phyloP scores from a whole-genome alignment of 805 yeast genomes.

The Saturnispora bothae region DNA sequence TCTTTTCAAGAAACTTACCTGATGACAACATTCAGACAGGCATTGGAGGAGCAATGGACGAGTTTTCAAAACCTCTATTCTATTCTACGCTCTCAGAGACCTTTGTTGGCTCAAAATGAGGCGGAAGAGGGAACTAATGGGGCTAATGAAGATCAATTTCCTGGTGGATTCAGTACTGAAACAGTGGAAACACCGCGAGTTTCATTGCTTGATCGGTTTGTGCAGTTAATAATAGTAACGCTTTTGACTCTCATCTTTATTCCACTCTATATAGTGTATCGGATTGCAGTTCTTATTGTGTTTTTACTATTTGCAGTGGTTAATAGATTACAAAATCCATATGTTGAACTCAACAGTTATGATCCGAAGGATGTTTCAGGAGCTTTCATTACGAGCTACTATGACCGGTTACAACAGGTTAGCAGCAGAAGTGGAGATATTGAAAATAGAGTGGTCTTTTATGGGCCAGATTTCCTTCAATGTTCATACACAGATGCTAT shows the following conservation, averaged over 20 bases:
- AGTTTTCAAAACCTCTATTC: neutral
- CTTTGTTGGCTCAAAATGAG: too few relatives aligned
- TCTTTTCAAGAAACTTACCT: too few relatives aligned
- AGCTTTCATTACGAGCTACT: slow-evolving; percentile 24
- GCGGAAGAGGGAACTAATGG: too few relatives aligned
- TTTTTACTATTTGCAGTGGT: slow-evolving; percentile 18
- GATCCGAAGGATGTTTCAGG: slow-evolving; percentile 28
- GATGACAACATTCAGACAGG: slow-evolving; percentile 2
- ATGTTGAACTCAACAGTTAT: slow-evolving; percentile 14
- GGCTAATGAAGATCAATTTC: slow-evolving; percentile 5
- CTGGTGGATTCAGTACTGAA: slow-evolving; percentile 7
- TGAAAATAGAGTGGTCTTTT: slow-evolving; percentile 14
- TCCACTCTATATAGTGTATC: slow-evolving; percentile 20
- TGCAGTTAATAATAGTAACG: neutral
- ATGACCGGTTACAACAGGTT: slow-evolving; percentile 18
- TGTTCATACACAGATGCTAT: slow-evolving; percentile 79
- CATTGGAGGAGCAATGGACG: neutral
- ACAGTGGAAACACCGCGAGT: neutral
- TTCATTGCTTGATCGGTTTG: neutral
- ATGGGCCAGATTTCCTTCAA: slow-evolving; percentile 40
- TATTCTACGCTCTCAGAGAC: neutral
- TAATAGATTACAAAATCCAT: slow-evolving; percentile 15
- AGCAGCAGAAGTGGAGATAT: neutral
- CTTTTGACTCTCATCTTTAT: slow-evolving; percentile 14
- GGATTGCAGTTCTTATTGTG: slow-evolving; percentile 14